Evolutionary conservation across 306 rosid genomes (phyloP), one percentile per base, ranked within the genome.

Genomic region (Astragalus membranaceus): DNA sequence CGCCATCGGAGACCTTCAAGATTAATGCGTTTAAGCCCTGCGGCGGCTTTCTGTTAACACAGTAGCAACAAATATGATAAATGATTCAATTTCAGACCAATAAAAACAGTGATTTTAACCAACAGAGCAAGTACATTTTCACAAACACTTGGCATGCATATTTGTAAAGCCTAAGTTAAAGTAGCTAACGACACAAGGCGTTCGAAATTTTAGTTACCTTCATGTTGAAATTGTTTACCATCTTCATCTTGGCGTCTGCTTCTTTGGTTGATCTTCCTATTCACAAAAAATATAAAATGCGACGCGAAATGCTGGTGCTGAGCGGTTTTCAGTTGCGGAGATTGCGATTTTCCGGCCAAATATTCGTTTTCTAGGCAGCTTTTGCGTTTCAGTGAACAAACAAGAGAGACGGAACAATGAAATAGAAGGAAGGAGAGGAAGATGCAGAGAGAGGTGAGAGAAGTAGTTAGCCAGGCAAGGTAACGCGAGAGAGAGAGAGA

Each of bases 1-100:
- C 87, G 86, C 98, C 96, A 94, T 13, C 96, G 77, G 63, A 94
- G 83, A 57, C 97, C 98, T 0, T 90, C 98, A 6, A 94, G 91
- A 77, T 87, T 80, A 61, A 94, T 94, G 42, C 98, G 97, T 44
- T 76, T 84, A 74, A 90, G 79, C 30, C 97, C 98, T 53, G 98
- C 98, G 17, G 85, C 84, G 14, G 98, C 98, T 88, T 73, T 94
- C 96, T 93, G 79, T 26, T n/a, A 68, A 74, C 13, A 74, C 3
- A 69, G 47, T 11, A 10, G 46, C 41, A 64, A 23, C 5, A 62
- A 42, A 3, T 37, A 23, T 8, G 17, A 63, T 55, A 8, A 32
- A n/a, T 39, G 3, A 51, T 41, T 12, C 51, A 50, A 8, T 10
- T 55, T 10, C 17, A 55, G 57, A 26, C 15, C 29, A 76, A 76